phyloP scores from a whole-genome alignment of 768 basidiomycete genomes.

The Kwoniella pini region DNA sequence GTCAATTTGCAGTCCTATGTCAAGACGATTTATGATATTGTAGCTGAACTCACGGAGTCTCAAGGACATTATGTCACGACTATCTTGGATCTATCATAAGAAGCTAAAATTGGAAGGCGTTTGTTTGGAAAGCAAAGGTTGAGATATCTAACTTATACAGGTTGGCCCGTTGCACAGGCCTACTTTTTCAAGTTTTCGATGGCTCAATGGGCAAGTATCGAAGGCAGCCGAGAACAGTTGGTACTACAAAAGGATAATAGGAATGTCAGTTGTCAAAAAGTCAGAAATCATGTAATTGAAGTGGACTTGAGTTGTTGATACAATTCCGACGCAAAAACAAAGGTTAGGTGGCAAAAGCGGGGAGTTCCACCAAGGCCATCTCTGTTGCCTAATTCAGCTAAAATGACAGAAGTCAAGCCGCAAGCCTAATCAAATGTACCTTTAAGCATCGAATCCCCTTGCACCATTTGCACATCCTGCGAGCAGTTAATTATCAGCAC shows the following conservation, averaged over 20 bases:
- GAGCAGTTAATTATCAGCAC: background rate
- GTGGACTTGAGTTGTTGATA: background rate
- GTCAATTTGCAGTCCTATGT: no score
- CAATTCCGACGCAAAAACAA: background rate
- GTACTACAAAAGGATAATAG: no score
- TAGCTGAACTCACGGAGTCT: conserved; percentile 21
- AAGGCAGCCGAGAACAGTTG: no score
- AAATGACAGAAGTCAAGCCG: background rate
- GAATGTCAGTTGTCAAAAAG: no score
- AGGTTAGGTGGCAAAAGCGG: conserved; percentile 6
- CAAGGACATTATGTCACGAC: conserved; percentile 18
- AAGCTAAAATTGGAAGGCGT: no score
- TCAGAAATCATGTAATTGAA: no score
- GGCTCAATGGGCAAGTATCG: no score
- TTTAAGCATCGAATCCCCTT: conserved; percentile 6
- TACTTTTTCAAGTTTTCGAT: no score
- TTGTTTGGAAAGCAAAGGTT: no score
- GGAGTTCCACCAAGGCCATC: background rate
- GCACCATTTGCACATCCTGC: conserved; percentile 4
- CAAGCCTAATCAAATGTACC: background rate
- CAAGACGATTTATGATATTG: no score
- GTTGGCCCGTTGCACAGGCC: no score
- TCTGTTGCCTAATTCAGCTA: background rate
- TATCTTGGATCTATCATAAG: background rate
- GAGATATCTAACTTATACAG: no score